phyloP scores from a whole-genome alignment of 805 yeast species.

The Torulaspora delbrueckii region DNA sequence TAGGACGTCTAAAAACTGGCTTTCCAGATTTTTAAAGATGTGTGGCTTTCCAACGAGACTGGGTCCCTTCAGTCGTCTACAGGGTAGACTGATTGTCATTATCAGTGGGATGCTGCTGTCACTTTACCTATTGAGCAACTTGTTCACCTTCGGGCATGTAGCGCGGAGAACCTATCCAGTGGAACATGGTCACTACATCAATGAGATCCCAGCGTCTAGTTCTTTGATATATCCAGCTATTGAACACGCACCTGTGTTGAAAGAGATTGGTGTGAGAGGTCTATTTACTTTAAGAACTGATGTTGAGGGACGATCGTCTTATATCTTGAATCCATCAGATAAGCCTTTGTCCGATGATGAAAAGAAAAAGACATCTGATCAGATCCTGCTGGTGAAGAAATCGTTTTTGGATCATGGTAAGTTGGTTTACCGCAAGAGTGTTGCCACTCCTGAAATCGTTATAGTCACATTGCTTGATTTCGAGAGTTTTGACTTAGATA shows the following conservation, averaged over 20 bases:
- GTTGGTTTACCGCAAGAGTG: constrained; percentile 38
- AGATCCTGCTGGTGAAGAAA: constrained; percentile 44
- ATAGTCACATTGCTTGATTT: constrained; percentile 77
- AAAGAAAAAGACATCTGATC: constrained; percentile 32
- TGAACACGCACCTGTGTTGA: constrained; percentile 59
- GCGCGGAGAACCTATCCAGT: constrained; percentile 22
- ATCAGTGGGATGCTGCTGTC: constrained; percentile 11
- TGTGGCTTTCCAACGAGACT: neutral
- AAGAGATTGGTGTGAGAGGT: constrained; percentile 50
- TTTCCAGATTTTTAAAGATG: neutral
- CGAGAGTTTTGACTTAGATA: constrained; percentile 54
- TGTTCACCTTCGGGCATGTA: constrained; percentile 14
- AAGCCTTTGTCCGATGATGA: constrained; percentile 39
- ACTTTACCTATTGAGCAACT: constrained; percentile 19
- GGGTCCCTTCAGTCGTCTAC: neutral
- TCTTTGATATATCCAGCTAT: constrained; percentile 67
- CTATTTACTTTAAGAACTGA: constrained; percentile 48
- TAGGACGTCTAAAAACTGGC: constrained; percentile 8
- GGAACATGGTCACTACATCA: constrained; percentile 42
- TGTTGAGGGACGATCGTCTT: constrained; percentile 40
- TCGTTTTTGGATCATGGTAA: constrained; percentile 64
- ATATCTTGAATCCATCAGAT: constrained; percentile 38
- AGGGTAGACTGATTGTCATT: constrained; percentile 6
- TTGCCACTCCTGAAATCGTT: constrained; percentile 53
- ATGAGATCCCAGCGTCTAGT: constrained; percentile 46